Base-by-base conservation (phyloP, 202 grass and related monocot species). In the Alloteropsis angusta region DNA sequence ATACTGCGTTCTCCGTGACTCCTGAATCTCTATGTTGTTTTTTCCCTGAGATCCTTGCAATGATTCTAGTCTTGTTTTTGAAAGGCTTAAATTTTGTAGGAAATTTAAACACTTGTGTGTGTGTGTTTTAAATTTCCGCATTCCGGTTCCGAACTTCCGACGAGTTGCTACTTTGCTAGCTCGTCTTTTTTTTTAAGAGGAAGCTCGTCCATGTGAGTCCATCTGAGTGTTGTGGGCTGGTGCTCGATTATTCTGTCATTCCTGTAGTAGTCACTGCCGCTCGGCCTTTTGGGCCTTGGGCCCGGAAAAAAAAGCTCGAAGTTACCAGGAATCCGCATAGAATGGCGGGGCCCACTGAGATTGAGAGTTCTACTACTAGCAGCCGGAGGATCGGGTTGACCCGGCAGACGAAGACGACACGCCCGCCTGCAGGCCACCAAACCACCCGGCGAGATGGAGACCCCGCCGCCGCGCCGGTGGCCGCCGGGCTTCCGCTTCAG, bases 401-500 rank as follows among this genome's bases (percentile, higher is more conserved):
- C 65, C 22, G 55, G 47, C 79, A 82, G 5, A 10, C 43, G 1
- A 21, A 82, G 5, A 10, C 43, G 1, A 21, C 18, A 53, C 62
- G 63, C 71, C 71, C 9, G 35, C 4, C 9, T 44, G 57, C 58
- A 60, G 44, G 67, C 45, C 60, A 62, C 16, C 60, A 35, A 78
- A 44, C 80, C 44, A 75, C n/a, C 46, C 26, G 36, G 45, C 58
- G 68, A 38, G 45, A 84, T 74, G 81, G 81, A 62, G 54, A 56
- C 48, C 62, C 19, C 62, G 76, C 81, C 86, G 61, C 75, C 71
- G 80, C 47, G 70, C n/a, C 86, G 83, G 26, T 98, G 89, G 92
- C 95, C 95, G 21, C 92, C 89, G 60, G 95, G 95, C 48, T 94
- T 98, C 78, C 89, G 95, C 73, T 98, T 98, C 95, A 94, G 92